These are phyloP conservation scores for Fraxinus xanthoxyloides DNA, from an alignment of 305 asterid genomes.

Conservation along the genomic window DNA sequence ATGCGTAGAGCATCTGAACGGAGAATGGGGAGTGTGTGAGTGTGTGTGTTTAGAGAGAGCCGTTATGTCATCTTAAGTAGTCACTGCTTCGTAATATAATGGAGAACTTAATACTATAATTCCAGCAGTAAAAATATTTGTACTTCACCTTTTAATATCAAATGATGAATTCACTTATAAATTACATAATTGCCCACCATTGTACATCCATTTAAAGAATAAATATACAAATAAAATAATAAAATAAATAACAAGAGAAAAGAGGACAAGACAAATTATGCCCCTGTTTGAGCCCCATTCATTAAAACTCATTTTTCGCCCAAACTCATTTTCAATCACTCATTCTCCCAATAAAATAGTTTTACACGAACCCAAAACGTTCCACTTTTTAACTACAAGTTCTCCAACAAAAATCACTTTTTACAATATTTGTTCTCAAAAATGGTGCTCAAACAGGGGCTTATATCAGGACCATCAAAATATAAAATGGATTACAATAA, in stretches of 20 bases:
- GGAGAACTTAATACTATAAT: not conserved
- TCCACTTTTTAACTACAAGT: too few species aligned
- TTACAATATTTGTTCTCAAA: too few species aligned
- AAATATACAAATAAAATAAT: not conserved
- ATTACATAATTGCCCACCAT: not conserved
- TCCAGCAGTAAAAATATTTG: not conserved
- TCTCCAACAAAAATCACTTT: too few species aligned
- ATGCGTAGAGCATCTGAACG: not conserved
- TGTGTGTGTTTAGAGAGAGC: not conserved
- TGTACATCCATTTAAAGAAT: not conserved
- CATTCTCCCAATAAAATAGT: too few species aligned
- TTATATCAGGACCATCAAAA: constrained; percentile 1
- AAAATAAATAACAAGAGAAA: not conserved
- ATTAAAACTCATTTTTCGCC: too few species aligned
- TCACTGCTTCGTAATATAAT: not conserved
- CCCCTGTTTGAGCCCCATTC: too few species aligned
- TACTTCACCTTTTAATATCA: not conserved
- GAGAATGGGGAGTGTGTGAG: not conserved
- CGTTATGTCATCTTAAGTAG: not conserved
- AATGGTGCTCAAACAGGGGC: not conserved
- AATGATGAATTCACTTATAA: not conserved
- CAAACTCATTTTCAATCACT: too few species aligned
- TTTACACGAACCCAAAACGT: too few species aligned
- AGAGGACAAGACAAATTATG: not conserved
- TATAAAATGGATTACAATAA: constrained; percentile 10